Evolutionary conservation across 768 basidiomycete species (phyloP).

Genomic region (Hypsizygus marmoreus): DNA sequence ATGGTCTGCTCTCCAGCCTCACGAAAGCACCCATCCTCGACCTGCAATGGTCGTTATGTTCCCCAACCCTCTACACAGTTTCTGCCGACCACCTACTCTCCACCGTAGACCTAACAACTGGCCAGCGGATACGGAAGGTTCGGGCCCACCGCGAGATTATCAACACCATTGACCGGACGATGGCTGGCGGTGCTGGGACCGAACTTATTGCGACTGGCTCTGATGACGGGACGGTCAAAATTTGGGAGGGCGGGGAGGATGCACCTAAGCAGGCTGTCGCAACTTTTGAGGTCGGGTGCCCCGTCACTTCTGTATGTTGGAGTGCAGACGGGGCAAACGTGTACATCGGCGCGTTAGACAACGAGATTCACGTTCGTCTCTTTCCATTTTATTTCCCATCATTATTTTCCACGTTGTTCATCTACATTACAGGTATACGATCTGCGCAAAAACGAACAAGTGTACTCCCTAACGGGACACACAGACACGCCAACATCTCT

Average conservation of each 20-base stretch:
- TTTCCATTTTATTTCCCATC: conserved; percentile 8
- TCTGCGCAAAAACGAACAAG: conserved; percentile 79
- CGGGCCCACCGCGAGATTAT: conserved; percentile 91
- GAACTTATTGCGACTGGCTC: conserved; percentile 88
- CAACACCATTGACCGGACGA: conserved; percentile 85
- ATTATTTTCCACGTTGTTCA: conserved; percentile 5
- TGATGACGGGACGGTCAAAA: conserved; percentile 88
- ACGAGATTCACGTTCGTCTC: conserved; percentile 86
- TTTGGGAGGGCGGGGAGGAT: conserved; percentile 90
- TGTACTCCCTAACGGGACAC: conserved; percentile 83
- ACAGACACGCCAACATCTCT: conserved; percentile 93
- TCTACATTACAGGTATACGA: conserved; percentile 73
- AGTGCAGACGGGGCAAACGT: conserved; percentile 87
- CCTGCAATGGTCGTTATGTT: conserved; percentile 84
- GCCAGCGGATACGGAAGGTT: conserved; percentile 78
- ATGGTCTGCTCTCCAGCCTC: conserved; percentile 77
- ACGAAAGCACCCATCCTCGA: conserved; percentile 93
- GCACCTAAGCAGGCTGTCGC: conserved; percentile 72
- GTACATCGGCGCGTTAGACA: conserved; percentile 93
- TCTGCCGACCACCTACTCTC: conserved; percentile 86
- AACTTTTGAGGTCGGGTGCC: conserved; percentile 83
- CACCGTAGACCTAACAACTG: conserved; percentile 80
- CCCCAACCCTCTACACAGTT: conserved; percentile 75
- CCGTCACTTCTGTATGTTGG: conserved; percentile 92
- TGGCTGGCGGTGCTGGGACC: conserved; percentile 79